Evolutionary conservation across 2,329 filamentous ascomycete species (phyloP), one percentile per base, ranked within the genome.

Genomic region (Aspergillus quadrilineatus): DNA sequence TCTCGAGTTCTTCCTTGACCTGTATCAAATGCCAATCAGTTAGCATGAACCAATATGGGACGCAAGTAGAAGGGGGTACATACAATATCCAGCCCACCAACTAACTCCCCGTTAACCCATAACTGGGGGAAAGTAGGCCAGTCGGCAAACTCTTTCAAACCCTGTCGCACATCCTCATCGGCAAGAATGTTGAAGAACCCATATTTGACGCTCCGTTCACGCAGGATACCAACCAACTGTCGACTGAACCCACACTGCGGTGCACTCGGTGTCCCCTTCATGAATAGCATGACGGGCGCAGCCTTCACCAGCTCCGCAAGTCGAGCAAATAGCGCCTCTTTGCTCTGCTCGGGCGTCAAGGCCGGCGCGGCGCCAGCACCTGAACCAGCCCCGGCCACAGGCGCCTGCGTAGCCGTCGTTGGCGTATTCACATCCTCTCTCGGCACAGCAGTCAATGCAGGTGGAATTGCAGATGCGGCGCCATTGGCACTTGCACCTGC

Each of bases 151-250:
- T 94, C 90, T 82, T 99, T 99, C 69, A 99, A 78, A 0, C 94
- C 94, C 77, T 97, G 93, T 59, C 94, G 84, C 47, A 99, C 94
- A 74, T 97, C 93, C 69, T 99, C 93, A 72, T 99, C 94, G 61
- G 94, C 94, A 66, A 99, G 77, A 62, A 99, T 99, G 73, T 99
- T 97, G 81, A 99, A 99, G 81, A 99, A 99, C 17, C 94, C 94
- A 73, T 97, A 99, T 73, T 96, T 91, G 59, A 99, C 89, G 49
- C 89, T 89, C 70, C 91, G 88, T 77, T 97, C 93, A 51, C 94
- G 85, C 67, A 99, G 77, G 46, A 99, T 84, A 28, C 80, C 86
- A 43, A 99, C 94, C 44, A 96, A 79, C 77, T 97, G 92, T 64
- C 93, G 82, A 64, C 90, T 96, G 77, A 99, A 99, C 2, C 94